A percentile compares a stretch with the other conserved stretches of the same genome.
Conservation (phyloP, 2,329 filamentous ascomycete species). For the Boeremia lycopersici region DNA sequence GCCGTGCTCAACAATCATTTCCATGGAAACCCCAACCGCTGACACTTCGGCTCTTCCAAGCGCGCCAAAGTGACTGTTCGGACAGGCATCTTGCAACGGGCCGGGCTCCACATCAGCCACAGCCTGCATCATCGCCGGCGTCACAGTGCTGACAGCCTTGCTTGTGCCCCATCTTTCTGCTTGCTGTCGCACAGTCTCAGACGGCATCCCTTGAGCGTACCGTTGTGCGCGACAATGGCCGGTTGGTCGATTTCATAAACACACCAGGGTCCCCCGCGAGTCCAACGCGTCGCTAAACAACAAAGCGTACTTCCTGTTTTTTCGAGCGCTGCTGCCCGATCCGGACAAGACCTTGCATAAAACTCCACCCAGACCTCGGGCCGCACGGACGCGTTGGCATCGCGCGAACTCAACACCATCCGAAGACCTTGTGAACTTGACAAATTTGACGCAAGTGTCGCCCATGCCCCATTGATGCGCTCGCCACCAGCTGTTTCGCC, state of each 20-base stretch:
- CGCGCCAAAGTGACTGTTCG: conserved; percentile 3
- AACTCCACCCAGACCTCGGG: conserved; percentile 12
- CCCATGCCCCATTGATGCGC: not conserved
- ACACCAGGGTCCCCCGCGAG: conserved; percentile 7
- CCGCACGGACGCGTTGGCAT: conserved; percentile 1
- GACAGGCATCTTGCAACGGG: conserved; percentile 29
- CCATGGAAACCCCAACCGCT: conserved; percentile 33
- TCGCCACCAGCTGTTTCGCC: conserved; percentile 9
- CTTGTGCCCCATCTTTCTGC: conserved; percentile 3
- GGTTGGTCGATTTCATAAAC: not conserved
- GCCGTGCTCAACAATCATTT: conserved; percentile 29
- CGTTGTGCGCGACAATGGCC: conserved; percentile 7
- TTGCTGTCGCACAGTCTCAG: conserved; percentile 26
- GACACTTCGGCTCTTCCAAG: conserved; percentile 22
- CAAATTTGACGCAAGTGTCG: conserved; percentile 9
- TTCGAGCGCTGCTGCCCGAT: conserved; percentile 9
- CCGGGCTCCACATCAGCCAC: conserved; percentile 31
- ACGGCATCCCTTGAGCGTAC: conserved; percentile 4
- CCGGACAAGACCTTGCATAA: conserved; percentile 12
- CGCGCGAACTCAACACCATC: conserved; percentile 17
- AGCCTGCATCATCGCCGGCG: conserved; percentile 21
- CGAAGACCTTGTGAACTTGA: conserved; percentile 4
- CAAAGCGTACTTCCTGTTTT: conserved; percentile 16
- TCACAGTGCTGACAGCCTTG: conserved; percentile 26
- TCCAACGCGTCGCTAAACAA: conserved; percentile 15